These are phyloP conservation scores for Phytophthora ramorum DNA, from an alignment of 352 stramenopile species.

Conservation along the genomic window DNA sequence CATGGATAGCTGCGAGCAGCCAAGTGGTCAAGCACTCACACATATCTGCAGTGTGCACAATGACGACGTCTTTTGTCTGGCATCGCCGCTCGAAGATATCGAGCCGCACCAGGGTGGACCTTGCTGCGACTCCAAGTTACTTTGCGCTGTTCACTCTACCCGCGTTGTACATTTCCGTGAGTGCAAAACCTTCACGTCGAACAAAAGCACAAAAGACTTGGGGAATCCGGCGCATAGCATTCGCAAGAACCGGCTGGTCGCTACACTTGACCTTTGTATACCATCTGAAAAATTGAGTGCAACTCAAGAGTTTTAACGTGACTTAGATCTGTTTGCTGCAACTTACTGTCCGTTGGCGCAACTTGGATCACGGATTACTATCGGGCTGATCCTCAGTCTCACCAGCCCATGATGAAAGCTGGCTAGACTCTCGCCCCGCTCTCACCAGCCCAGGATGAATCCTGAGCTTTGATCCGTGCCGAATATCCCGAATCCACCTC, in stretches of 20 bases:
- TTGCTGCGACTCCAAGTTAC: neutral
- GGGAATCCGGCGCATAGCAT: slow-evolving; percentile 5
- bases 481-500: slow-evolving; percentile 29
- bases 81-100: too few species aligned
- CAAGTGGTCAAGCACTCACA: too few species aligned
- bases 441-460: slow-evolving; percentile 36
- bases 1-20: too few species aligned
- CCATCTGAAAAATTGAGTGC: neutral
- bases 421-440: slow-evolving; percentile 19
- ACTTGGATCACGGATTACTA: slow-evolving; percentile 5
- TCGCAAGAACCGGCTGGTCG: slow-evolving; percentile 16
- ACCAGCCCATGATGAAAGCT: slow-evolving; percentile 17
- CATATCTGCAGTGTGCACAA: too few species aligned
- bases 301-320: neutral
- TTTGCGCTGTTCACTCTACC: too few species aligned
- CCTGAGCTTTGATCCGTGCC: slow-evolving; percentile 31
- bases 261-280: too few species aligned
- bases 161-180: too few species aligned
- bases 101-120: neutral
- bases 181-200: too few species aligned
- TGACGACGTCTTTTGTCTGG: too few species aligned
- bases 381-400: slow-evolving; percentile 8
- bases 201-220: too few species aligned
- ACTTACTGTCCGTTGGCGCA: neutral
- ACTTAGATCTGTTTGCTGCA: neutral